phyloP scores from a whole-genome alignment of 2,329 filamentous ascomycete species.

The Colletotrichum horii region DNA sequence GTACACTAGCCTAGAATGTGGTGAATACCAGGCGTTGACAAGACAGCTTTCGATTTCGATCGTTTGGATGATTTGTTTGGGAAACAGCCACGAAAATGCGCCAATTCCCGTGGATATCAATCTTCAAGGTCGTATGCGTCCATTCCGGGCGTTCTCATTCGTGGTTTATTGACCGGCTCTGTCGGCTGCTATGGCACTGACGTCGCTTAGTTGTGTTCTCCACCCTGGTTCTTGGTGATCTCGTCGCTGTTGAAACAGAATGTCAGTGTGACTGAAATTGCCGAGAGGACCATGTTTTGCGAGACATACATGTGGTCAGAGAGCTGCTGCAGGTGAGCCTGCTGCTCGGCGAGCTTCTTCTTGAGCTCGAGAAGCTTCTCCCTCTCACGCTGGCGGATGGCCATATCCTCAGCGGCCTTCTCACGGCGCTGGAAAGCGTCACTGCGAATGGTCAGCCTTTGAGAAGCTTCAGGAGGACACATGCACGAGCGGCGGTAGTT shows the following conservation, averaged over 20 bases:
- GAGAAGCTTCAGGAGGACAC: neutral
- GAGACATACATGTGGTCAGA: conserved; percentile 81
- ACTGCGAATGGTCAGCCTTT: conserved; percentile 57
- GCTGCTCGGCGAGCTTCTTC: conserved; percentile 77
- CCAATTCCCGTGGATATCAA: conserved; percentile 3
- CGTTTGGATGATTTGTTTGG: neutral
- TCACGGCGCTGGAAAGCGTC: conserved; percentile 95
- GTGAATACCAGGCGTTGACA: neutral
- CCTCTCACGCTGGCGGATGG: conserved; percentile 86
- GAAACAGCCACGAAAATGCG: neutral
- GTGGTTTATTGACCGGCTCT: neutral
- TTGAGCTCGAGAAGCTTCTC: conserved; percentile 85
- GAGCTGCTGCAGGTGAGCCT: conserved; percentile 82
- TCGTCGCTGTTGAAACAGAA: conserved; percentile 64
- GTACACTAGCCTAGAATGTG: conserved; percentile 42
- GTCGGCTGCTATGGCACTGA: neutral
- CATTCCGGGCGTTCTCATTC: neutral
- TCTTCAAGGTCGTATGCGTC: neutral
- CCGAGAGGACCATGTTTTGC: neutral
- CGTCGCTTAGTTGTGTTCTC: conserved; percentile 63
- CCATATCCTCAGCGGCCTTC: conserved; percentile 82
- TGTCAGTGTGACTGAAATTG: neutral
- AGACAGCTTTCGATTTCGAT: conserved; percentile 17
- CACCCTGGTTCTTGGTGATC: conserved; percentile 74
- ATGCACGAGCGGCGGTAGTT: neutral